phyloP scores from a whole-genome alignment of 257 asterid genomes.

The Fraxinus quadrangulata region DNA sequence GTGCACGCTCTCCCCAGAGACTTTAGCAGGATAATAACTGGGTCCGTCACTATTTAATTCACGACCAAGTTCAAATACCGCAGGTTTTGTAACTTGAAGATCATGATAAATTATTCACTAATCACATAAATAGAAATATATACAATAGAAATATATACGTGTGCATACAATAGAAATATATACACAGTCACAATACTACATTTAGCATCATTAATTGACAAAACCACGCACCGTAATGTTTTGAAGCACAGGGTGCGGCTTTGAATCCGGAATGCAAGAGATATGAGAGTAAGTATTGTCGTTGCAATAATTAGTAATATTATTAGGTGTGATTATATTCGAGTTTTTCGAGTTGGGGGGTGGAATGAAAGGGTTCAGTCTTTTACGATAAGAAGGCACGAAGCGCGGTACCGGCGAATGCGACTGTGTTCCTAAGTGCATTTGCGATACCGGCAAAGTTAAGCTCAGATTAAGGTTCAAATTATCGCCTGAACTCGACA shows the following conservation, averaged over 20 bases:
- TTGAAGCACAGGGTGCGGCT: constrained; percentile 17
- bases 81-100: not conserved
- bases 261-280: constrained; percentile 5
- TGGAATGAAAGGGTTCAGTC: constrained; percentile 19
- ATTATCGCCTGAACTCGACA: constrained; percentile 50
- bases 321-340: not conserved
- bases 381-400: not conserved
- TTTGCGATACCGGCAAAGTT: constrained; percentile 35
- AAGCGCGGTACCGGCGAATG: constrained; percentile 22
- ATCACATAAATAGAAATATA: not conserved
- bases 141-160: not conserved
- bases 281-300: constrained; percentile 7
- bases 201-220: not conserved
- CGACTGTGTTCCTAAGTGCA: constrained; percentile 31
- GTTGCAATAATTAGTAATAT: constrained; percentile 8
- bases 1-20: not conserved
- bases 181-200: not conserved
- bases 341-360: constrained; percentile 18
- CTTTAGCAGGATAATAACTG: not conserved
- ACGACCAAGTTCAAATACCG: not conserved
- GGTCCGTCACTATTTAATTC: not conserved
- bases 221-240: constrained; percentile 30
- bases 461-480: constrained; percentile 48
- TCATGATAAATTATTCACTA: not conserved
- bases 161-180: not conserved